Conservation (phyloP, 768 basidiomycete species). For the Daedaleopsis nitida region DNA sequence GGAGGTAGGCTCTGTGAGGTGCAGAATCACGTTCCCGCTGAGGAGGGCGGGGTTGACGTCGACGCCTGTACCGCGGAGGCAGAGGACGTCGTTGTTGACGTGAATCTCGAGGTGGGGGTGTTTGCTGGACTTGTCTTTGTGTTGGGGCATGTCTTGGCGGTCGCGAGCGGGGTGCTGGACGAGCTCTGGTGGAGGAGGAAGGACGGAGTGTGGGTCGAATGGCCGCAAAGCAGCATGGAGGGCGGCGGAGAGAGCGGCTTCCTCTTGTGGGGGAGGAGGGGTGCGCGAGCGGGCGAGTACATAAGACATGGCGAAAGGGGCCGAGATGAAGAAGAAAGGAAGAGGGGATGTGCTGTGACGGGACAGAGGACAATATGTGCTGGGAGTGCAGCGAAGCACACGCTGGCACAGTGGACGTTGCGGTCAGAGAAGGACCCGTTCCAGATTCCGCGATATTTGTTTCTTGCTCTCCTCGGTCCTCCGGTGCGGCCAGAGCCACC, state of each 20-base stretch:
- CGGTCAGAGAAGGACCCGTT: background rate
- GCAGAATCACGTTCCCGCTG: slow-evolving; percentile 78
- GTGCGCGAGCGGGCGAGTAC: slow-evolving; percentile 37
- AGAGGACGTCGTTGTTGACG: slow-evolving; percentile 69
- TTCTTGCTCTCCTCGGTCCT: background rate
- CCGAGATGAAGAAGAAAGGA: slow-evolving; percentile 1
- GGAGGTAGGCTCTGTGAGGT: slow-evolving; percentile 79
- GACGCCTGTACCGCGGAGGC: slow-evolving; percentile 75
- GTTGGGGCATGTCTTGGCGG: slow-evolving; percentile 37
- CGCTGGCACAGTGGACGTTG: background rate
- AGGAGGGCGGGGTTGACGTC: slow-evolving; percentile 84
- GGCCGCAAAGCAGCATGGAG: slow-evolving; percentile 42
- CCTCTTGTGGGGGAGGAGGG: slow-evolving; percentile 33
- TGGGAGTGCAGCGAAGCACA: background rate
- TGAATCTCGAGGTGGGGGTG: slow-evolving; percentile 70
- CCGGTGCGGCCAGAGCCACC: slow-evolving; percentile 9
- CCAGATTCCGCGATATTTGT: slow-evolving; percentile 4
- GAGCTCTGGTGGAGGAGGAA: slow-evolving; percentile 21
- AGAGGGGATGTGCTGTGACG: background rate
- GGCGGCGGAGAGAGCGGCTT: slow-evolving; percentile 38
- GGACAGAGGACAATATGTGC: too few species aligned
- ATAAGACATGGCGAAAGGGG: slow-evolving; percentile 34
- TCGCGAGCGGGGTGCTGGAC: slow-evolving; percentile 22
- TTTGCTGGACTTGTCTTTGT: slow-evolving; percentile 43
- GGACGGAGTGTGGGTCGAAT: slow-evolving; percentile 22